A percentile compares a stretch with the other conserved stretches of the same genome.
These are phyloP conservation scores for Poa annua DNA, from an alignment of 176 grass and related monocot genomes.

Conservation along the genomic window DNA sequence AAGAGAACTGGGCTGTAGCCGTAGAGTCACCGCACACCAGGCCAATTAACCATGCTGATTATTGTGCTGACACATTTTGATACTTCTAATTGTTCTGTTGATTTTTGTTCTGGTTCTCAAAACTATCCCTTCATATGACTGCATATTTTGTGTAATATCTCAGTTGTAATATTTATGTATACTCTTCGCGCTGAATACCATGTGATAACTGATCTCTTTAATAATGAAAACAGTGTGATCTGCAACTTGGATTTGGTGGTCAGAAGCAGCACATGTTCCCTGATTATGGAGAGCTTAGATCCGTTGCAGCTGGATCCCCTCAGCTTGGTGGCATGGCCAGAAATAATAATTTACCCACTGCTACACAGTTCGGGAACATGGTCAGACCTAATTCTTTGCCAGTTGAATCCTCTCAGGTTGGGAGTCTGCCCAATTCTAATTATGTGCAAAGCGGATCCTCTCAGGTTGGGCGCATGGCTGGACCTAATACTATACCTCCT, in stretches of 20 bases:
- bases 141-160: neutral
- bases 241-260: constrained; percentile 51
- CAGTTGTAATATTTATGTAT: constrained; percentile 20
- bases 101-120: constrained; percentile 25
- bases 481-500: constrained; percentile 49
- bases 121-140: neutral
- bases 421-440: constrained; percentile 40
- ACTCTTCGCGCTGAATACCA: constrained; percentile 9
- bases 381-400: constrained; percentile 34
- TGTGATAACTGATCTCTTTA: constrained; percentile 29
- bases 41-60: constrained; percentile 3
- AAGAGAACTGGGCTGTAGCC: too few species aligned
- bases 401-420: constrained; percentile 40
- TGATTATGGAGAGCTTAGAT: constrained; percentile 51
- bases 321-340: constrained; percentile 41
- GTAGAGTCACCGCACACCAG: neutral
- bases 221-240: constrained; percentile 61
- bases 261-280: constrained; percentile 57
- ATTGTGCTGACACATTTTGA: neutral
- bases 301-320: constrained; percentile 39
- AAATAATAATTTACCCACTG: constrained; percentile 47
- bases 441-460: constrained; percentile 40
- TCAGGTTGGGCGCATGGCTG: constrained; percentile 43
- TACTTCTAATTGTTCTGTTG: neutral
- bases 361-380: constrained; percentile 48